Evolutionary conservation across 129 eudicot genomes (phyloP), one percentile per base, ranked within the genome.

Genomic region (Flaveria sonorensis): DNA sequence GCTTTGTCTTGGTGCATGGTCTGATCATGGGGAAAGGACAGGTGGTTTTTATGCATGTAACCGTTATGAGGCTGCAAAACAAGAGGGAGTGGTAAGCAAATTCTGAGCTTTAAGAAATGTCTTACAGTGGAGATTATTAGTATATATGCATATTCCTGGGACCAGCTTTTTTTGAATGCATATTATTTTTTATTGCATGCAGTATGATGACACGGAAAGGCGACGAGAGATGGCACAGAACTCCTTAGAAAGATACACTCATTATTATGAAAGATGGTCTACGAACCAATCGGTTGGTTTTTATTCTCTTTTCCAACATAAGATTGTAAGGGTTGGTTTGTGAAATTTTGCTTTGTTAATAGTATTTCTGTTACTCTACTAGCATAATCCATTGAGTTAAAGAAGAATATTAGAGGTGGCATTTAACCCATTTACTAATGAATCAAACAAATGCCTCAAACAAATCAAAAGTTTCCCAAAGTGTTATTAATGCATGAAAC

Each of bases 21-120:
- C 97, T 19, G 97, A 90, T 68, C 98, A 93, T 75, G 98, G 98
- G 77, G 97, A 90, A 83, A 93, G 91, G 72, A 93, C 97, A 48
- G 98, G 98, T 70, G 98, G 98, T n/a, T 93, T 90, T 74, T 93
- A 93, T 83, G 97, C 98, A 56, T 93, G 98, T 81, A 93, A 93
- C 63, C 92, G 98, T 53, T 93, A 93, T 68, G 98, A 93, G 65
- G 86, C 91, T 60, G 98, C 97, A 72, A 93, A 89, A 83, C 98
- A 93, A 74, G 96, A 90, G 76, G 98, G 98, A 76, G 91, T 77
- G 86, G 98, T 93, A 82, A 80, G 86, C 67, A 83, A 68, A 50
- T 30, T 18, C 75, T 32, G 36, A 26, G 39, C 81, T 48, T 67
- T 13, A 46, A 57, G 30, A 36, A 71, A 50, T n/a, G 16, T 77